Evolutionary conservation across 306 rosid genomes (phyloP).

Genomic region (Quercus rubra): DNA sequence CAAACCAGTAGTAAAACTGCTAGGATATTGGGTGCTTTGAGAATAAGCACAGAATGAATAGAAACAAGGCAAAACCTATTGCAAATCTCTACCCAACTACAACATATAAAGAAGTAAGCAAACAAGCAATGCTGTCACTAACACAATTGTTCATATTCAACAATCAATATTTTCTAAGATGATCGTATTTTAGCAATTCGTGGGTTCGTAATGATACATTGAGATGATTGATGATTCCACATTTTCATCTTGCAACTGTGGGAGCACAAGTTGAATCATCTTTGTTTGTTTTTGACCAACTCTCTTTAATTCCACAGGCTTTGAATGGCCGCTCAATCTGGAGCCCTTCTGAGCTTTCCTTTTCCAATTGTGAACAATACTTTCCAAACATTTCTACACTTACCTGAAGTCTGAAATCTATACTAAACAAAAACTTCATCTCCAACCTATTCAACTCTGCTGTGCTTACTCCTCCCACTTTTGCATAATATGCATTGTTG

Average conservation of each 20-base stretch:
- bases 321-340: slow-evolving; percentile 79
- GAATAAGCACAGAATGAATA: neutral
- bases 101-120: neutral
- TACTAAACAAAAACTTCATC: slow-evolving; percentile 72
- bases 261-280: slow-evolving; percentile 64
- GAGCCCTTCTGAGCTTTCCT: slow-evolving; percentile 50
- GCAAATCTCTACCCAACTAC: neutral
- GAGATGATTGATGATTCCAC: slow-evolving; percentile 20
- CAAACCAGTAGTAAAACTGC: neutral
- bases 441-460: slow-evolving; percentile 83
- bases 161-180: slow-evolving; percentile 18
- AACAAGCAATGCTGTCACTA: neutral
- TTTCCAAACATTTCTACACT: slow-evolving; percentile 62
- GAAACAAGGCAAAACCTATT: neutral
- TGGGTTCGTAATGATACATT: slow-evolving; percentile 13
- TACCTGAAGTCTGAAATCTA: slow-evolving; percentile 89
- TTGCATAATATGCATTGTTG: slow-evolving; percentile 94
- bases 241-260: slow-evolving; percentile 64
- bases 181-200: slow-evolving; percentile 6
- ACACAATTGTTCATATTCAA: neutral
- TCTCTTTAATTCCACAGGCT: slow-evolving; percentile 68
- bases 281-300: slow-evolving; percentile 71
- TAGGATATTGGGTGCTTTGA: neutral
- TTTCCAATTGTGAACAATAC: slow-evolving; percentile 70
- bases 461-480: slow-evolving; percentile 90